Conservation (phyloP, 306 rosid genomes). For the Ceratonia siliqua region DNA sequence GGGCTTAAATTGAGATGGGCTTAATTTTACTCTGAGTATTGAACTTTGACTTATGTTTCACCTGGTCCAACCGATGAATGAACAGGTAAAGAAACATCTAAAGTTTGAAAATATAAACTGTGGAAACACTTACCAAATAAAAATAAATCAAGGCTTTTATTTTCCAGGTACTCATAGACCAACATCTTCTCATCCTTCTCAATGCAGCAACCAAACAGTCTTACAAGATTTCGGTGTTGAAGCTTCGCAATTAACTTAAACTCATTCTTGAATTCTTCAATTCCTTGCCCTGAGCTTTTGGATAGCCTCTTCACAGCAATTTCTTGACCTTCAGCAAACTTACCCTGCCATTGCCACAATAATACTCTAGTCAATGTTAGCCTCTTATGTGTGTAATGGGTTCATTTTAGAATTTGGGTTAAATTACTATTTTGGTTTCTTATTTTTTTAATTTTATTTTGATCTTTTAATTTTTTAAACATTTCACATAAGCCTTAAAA, state of each 20-base stretch:
- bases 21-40: no score
- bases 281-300: conserved; percentile 45
- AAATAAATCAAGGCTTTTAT: conserved; percentile 45
- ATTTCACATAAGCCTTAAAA: no score
- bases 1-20: no score
- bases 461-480: no score
- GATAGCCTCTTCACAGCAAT: conserved; percentile 56
- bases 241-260: conserved; percentile 46
- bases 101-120: background rate
- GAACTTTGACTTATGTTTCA: no score
- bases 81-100: background rate
- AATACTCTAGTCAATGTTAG: background rate
- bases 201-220: conserved; percentile 49
- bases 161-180: conserved; percentile 54
- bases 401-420: background rate
- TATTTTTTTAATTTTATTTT: no score
- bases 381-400: background rate
- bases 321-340: conserved; percentile 33
- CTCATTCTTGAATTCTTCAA: conserved; percentile 50
- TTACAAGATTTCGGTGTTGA: conserved; percentile 54
- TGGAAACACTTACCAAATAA: conserved; percentile 42
- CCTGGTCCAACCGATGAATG: no score
- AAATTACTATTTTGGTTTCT: no score
- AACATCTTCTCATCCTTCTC: conserved; percentile 49
- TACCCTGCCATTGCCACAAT: conserved; percentile 39